Percentiles rank a stretch among this genome's conserved stretches.
Evolutionary conservation across 225 moss, liverwort and hornwort genomes (phyloP).

Genomic region (Polytrichum formosum): DNA sequence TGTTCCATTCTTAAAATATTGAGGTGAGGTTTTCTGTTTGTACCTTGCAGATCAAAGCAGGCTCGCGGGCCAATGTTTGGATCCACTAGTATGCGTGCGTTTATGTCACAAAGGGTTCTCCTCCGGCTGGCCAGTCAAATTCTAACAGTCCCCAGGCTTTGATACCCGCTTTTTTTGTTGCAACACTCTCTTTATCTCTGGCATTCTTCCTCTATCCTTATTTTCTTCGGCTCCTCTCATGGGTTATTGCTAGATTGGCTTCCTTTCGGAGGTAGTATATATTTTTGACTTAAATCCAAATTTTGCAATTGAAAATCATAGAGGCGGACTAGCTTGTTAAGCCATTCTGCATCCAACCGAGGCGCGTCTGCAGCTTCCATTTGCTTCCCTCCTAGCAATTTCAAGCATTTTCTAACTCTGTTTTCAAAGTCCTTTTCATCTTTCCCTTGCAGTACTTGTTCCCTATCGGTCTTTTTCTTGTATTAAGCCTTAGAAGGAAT

Average conservation of each 20-base stretch:
- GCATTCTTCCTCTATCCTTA: slow-evolving; percentile 47
- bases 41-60: slow-evolving; percentile 36
- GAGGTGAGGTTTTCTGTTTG: background rate
- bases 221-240: slow-evolving; percentile 46
- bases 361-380: no score
- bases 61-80: slow-evolving; percentile 50
- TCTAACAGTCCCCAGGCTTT: slow-evolving; percentile 32
- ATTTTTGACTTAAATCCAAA: background rate
- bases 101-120: slow-evolving; percentile 38
- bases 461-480: no score
- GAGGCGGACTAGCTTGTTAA: no score
- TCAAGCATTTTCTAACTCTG: no score
- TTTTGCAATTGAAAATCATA: background rate
- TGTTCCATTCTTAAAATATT: no score
- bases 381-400: no score
- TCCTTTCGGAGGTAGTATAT: slow-evolving; percentile 37
- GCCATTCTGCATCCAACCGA: no score
- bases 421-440: no score
- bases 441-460: no score
- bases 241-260: slow-evolving; percentile 47
- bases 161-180: slow-evolving; percentile 40
- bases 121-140: slow-evolving; percentile 32
- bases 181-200: slow-evolving; percentile 36
- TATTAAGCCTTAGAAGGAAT: no score
- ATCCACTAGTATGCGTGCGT: slow-evolving; percentile 53